These are phyloP conservation scores for Arctium lappa DNA, from an alignment of 129 eudicot genomes.

Conservation along the genomic window DNA sequence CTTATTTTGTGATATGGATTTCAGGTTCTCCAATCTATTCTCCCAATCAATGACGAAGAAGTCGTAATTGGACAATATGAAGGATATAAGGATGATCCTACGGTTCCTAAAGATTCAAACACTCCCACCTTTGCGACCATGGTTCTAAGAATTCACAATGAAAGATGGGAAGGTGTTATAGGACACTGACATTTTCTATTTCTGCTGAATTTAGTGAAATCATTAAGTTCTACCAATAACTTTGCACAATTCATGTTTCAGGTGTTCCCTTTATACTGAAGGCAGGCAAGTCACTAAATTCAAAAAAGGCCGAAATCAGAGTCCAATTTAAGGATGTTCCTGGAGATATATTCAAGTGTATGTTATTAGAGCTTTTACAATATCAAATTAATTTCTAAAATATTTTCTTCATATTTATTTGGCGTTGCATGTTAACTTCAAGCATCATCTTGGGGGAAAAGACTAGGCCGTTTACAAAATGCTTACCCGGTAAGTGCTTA, in stretches of 20 bases:
- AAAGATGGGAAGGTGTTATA: constrained; percentile 93
- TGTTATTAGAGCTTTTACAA: background rate
- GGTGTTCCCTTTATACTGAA: constrained; percentile 95
- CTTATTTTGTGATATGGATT: background rate
- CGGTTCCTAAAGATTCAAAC: constrained; percentile 88
- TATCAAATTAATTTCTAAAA: background rate
- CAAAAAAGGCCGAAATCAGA: constrained; percentile 33
- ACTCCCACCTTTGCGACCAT: constrained; percentile 96
- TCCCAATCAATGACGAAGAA: constrained; percentile 70
- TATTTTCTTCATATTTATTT: no score
- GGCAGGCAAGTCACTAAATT: constrained; percentile 75
- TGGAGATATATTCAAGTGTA: constrained; percentile 33
- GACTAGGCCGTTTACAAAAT: background rate
- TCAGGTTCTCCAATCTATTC: constrained; percentile 87
- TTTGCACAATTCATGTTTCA: constrained; percentile 26
- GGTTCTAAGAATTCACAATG: constrained; percentile 79
- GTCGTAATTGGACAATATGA: constrained; percentile 96
- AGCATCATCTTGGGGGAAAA: background rate
- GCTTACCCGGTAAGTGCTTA: no score
- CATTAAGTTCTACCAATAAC: background rate
- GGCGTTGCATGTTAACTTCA: background rate
- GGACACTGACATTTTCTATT: background rate
- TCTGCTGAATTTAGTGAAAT: background rate
- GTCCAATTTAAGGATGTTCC: constrained; percentile 32
- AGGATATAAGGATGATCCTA: constrained; percentile 85